Percentiles rank a stretch among this genome's conserved stretches.
These are phyloP conservation scores for Alternaria sp. DNA, from an alignment of 2,329 filamentous ascomycete species.

Conservation along the genomic window DNA sequence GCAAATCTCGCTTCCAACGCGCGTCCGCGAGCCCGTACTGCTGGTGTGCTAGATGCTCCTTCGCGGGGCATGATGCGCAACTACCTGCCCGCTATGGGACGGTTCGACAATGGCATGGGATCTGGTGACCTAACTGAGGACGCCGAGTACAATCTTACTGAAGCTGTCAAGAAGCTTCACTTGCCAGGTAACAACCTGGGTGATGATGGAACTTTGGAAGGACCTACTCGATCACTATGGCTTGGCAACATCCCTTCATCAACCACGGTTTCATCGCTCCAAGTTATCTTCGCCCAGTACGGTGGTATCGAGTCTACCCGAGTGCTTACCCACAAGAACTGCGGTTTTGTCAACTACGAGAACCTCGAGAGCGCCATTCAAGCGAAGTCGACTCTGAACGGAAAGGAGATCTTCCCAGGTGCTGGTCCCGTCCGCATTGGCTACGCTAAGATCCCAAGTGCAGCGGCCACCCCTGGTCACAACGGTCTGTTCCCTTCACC, in stretches of 20 bases:
- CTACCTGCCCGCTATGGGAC: slow-evolving; percentile 71
- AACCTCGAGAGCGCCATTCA: slow-evolving; percentile 88
- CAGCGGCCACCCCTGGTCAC: slow-evolving; percentile 85
- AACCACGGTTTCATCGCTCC: slow-evolving; percentile 92
- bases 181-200: slow-evolving; percentile 68
- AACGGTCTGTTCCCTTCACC: slow-evolving; percentile 90
- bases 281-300: slow-evolving; percentile 94
- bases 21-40: slow-evolving; percentile 88
- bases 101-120: slow-evolving; percentile 73
- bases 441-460: slow-evolving; percentile 94
- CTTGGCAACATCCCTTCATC: slow-evolving; percentile 97
- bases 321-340: slow-evolving; percentile 98
- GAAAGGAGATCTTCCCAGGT: slow-evolving; percentile 97
- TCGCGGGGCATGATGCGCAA: slow-evolving; percentile 69
- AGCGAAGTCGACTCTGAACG: slow-evolving; percentile 87
- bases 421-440: slow-evolving; percentile 95
- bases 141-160: slow-evolving; percentile 80
- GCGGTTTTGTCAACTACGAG: slow-evolving; percentile 98
- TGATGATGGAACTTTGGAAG: slow-evolving; percentile 84
- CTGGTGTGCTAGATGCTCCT: slow-evolving; percentile 86
- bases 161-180: slow-evolving; percentile 79
- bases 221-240: slow-evolving; percentile 93
- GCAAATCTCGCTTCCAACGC: slow-evolving; percentile 83
- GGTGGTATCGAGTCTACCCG: slow-evolving; percentile 90
- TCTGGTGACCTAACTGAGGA: slow-evolving; percentile 80